These are phyloP conservation scores for Baorangia bicolor DNA, from an alignment of 768 basidiomycete genomes.

Conservation along the genomic window DNA sequence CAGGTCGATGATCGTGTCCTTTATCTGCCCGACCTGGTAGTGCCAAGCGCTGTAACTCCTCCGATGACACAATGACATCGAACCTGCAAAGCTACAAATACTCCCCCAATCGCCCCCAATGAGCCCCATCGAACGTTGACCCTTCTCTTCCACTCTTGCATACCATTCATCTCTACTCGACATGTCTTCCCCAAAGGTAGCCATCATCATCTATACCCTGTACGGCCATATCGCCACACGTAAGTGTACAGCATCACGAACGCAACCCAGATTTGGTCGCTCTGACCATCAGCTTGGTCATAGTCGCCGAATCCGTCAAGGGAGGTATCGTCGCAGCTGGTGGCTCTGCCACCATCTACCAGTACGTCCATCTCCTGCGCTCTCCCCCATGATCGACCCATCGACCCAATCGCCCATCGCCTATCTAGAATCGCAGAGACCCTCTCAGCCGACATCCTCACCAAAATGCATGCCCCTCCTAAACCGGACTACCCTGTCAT, in stretches of 20 bases:
- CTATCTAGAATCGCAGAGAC: constrained; percentile 72
- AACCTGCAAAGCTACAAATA: constrained; percentile 13
- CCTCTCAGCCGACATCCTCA: constrained; percentile 63
- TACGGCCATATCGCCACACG: constrained; percentile 72
- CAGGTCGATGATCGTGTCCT: constrained; percentile 4
- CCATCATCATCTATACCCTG: constrained; percentile 72
- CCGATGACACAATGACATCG: not conserved
- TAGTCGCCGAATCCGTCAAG: constrained; percentile 64
- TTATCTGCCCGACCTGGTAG: constrained; percentile 9
- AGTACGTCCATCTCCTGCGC: constrained; percentile 41
- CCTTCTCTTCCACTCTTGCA: not conserved
- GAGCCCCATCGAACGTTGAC: not conserved
- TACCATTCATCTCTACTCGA: not conserved
- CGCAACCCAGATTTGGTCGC: not conserved
- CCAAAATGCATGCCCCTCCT: constrained; percentile 64
- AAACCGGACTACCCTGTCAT: constrained; percentile 56
- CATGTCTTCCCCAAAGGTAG: constrained; percentile 54
- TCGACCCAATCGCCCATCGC: not conserved
- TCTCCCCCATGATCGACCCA: not conserved
- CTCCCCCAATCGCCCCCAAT: not conserved
- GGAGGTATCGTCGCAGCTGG: constrained; percentile 48
- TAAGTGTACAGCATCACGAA: constrained; percentile 35
- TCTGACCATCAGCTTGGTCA: constrained; percentile 2
- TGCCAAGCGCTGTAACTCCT: not conserved
- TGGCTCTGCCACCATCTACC: constrained; percentile 51